Percentiles rank a stretch among this genome's conserved stretches.
Conservation (phyloP, 192 early-diverging fungal species). For the Mortierella hygrophila region DNA sequence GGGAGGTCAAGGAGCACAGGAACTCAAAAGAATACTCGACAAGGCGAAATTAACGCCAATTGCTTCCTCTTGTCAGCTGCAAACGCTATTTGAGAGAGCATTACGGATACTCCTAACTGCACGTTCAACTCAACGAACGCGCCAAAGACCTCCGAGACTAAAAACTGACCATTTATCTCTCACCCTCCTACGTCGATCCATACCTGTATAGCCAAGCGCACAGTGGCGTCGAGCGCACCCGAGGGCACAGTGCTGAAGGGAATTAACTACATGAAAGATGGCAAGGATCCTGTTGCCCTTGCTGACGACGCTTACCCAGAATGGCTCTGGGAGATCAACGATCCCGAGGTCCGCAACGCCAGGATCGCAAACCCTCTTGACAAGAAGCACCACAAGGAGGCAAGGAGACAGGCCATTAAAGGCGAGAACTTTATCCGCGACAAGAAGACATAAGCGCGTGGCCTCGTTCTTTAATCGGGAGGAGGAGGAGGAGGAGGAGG, state of each 20-base stretch:
- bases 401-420: constrained; percentile 73
- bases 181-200: background rate
- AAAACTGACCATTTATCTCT: background rate
- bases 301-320: constrained; percentile 90
- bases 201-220: constrained; percentile 43
- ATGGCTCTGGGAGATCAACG: constrained; percentile 93
- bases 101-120: too few relatives aligned
- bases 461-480: background rate
- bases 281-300: constrained; percentile 86
- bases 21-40: background rate
- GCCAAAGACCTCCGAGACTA: background rate
- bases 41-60: too few relatives aligned
- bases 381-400: constrained; percentile 70
- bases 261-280: constrained; percentile 86
- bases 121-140: background rate
- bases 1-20: background rate
- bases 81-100: too few relatives aligned
- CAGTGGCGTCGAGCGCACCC: constrained; percentile 64
- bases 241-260: constrained; percentile 89
- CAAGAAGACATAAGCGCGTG: constrained; percentile 71
- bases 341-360: constrained; percentile 64
- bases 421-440: constrained; percentile 82
- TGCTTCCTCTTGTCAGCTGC: too few relatives aligned
- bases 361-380: constrained; percentile 63
- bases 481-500: background rate